A percentile compares a stretch with the other conserved stretches of the same genome.
Evolutionary conservation across 495 filamentous ascomycete genomes (phyloP).

Genomic region (Neurospora pannonica): DNA sequence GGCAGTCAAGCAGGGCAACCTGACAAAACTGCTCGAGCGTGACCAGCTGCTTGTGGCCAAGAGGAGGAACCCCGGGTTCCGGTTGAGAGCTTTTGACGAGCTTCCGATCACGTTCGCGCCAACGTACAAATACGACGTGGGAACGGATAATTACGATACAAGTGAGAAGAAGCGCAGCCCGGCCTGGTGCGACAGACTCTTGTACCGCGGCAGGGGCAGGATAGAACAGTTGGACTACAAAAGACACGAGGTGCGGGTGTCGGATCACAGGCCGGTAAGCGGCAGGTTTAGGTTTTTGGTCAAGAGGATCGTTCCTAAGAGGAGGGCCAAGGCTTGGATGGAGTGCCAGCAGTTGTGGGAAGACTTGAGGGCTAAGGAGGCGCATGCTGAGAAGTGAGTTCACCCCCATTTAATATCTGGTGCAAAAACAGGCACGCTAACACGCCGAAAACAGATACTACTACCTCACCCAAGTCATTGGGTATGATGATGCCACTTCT

Average conservation of each 20-base stretch:
- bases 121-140: conserved; percentile 97
- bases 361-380: conserved; percentile 57
- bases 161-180: conserved; percentile 93
- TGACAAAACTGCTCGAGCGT: conserved; percentile 83
- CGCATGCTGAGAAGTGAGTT: conserved; percentile 42
- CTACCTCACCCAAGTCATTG: conserved; percentile 36
- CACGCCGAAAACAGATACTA: conserved; percentile 20
- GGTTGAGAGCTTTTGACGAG: conserved; percentile 78
- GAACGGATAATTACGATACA: conserved; percentile 85
- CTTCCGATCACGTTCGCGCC: conserved; percentile 81
- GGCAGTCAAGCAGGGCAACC: conserved; percentile 67
- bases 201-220: conserved; percentile 65
- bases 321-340: conserved; percentile 57
- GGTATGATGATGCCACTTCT: conserved; percentile 35
- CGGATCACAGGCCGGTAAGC: conserved; percentile 88
- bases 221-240: conserved; percentile 82
- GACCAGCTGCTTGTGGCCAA: conserved; percentile 85
- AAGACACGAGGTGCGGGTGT: conserved; percentile 79
- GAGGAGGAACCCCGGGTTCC: conserved; percentile 80
- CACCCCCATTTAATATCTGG: neutral
- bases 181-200: conserved; percentile 90
- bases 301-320: conserved; percentile 63
- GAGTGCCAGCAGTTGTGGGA: conserved; percentile 63
- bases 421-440: conserved; percentile 9
- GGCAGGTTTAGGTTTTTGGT: conserved; percentile 70